Conservation (phyloP, 176 grass and related monocot species). For the Avena atlantica region DNA sequence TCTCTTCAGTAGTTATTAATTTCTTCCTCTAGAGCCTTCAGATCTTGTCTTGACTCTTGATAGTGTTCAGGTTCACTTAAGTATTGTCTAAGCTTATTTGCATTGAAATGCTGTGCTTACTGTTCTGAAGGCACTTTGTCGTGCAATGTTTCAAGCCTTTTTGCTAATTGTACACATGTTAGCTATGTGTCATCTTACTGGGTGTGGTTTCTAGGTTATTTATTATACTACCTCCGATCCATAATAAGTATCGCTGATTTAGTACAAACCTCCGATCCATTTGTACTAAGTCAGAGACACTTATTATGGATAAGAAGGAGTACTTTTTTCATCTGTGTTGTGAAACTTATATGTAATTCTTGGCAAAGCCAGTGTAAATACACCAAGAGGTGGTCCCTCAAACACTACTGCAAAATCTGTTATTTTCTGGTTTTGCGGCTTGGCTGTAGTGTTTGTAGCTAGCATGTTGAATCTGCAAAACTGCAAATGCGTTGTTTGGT, state of each 20-base stretch:
- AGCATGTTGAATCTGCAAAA: constrained; percentile 11
- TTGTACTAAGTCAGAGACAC: too few relatives aligned
- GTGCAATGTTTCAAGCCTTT: background rate
- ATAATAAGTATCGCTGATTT: too few relatives aligned
- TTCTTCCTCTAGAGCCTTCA: background rate
- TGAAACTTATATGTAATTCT: background rate
- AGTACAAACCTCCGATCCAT: too few relatives aligned
- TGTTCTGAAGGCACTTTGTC: background rate
- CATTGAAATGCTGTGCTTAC: background rate
- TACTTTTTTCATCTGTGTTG: too few relatives aligned
- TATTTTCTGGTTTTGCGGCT: background rate
- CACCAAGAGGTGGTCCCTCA: background rate
- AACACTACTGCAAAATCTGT: background rate
- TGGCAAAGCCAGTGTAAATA: background rate
- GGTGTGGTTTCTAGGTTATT: background rate
- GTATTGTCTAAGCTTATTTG: background rate
- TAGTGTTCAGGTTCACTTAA: background rate
- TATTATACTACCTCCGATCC: background rate
- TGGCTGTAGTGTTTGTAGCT: constrained; percentile 19
- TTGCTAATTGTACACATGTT: background rate
- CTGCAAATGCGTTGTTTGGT: background rate
- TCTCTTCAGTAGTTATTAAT: background rate
- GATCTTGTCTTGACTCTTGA: background rate
- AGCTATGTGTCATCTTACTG: background rate
- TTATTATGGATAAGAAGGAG: too few relatives aligned